phyloP scores from a whole-genome alignment of 129 eudicot species.

The Sambucus nigra region DNA sequence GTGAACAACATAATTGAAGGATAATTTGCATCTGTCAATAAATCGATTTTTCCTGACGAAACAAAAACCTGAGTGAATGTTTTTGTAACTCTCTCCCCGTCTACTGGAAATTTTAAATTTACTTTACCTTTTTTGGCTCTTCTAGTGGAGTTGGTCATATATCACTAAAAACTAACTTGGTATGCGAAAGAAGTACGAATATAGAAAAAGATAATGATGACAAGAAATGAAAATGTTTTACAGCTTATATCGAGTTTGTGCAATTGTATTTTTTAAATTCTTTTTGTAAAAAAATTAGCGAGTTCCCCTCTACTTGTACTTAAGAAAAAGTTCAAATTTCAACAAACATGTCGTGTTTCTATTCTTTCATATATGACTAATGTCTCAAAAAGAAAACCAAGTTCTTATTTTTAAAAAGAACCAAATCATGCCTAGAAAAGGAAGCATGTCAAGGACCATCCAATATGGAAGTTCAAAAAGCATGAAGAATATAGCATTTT shows the following conservation, averaged over 20 bases:
- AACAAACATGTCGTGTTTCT: no score
- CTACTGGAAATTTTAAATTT: not conserved
- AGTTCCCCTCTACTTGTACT: not conserved
- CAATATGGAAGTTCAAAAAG: no score
- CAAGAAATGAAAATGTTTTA: not conserved
- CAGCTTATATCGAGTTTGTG: not conserved
- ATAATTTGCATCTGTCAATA: not conserved
- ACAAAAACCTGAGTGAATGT: not conserved
- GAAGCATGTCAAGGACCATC: no score
- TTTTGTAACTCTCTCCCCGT: not conserved
- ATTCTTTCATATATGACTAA: not conserved
- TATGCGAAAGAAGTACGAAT: constrained; percentile 2
- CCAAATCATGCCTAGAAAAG: no score
- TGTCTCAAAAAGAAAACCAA: not conserved
- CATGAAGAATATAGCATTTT: no score
- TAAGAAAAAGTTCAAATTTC: not conserved
- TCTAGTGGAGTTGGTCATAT: constrained; percentile 4
- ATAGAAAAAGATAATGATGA: not conserved
- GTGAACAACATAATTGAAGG: constrained; percentile 29
- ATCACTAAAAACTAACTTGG: constrained; percentile 4
- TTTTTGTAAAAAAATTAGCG: not conserved
- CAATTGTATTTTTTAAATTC: constrained; percentile 4
- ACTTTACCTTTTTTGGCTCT: not conserved
- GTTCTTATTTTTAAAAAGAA: not conserved
- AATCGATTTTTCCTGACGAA: not conserved